Conservation (phyloP, 2,329 filamentous ascomycete species). For the Pyricularia pennisetigena region DNA sequence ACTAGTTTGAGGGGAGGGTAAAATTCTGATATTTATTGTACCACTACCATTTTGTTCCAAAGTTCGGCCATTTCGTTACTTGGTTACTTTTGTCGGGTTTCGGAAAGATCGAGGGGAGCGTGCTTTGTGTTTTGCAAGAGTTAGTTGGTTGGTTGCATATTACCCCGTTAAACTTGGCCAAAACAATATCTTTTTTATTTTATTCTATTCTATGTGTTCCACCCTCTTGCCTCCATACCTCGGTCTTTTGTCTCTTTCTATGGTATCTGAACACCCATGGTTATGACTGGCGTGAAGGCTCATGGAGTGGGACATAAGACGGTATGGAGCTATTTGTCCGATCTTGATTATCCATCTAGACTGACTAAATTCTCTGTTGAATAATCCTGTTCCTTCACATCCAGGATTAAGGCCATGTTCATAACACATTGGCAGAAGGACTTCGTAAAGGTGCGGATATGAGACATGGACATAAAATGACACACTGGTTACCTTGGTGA, state of each 20-base stretch:
- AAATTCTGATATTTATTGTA: neutral
- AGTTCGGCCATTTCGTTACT: neutral
- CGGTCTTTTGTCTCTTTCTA: neutral
- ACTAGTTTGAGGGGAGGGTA: neutral
- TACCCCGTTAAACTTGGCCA: neutral
- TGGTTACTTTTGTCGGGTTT: neutral
- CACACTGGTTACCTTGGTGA: neutral
- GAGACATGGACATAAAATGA: neutral
- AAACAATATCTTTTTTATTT: neutral
- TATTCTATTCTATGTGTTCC: conserved; percentile 8
- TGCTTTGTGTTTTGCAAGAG: neutral
- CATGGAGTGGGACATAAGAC: neutral
- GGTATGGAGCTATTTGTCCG: neutral
- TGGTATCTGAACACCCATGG: neutral
- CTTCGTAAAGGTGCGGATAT: neutral
- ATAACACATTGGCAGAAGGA: too few species aligned
- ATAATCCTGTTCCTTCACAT: neutral
- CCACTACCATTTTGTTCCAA: neutral
- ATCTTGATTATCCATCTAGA: neutral
- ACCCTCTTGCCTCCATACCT: neutral
- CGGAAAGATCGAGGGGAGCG: neutral
- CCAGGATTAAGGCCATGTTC: too few species aligned
- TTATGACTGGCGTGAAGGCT: neutral
- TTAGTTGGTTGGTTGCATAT: neutral
- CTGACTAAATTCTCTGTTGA: neutral